These are phyloP conservation scores for Eutrema japonicum DNA, from an alignment of 345 rosid genomes.

Conservation along the genomic window DNA sequence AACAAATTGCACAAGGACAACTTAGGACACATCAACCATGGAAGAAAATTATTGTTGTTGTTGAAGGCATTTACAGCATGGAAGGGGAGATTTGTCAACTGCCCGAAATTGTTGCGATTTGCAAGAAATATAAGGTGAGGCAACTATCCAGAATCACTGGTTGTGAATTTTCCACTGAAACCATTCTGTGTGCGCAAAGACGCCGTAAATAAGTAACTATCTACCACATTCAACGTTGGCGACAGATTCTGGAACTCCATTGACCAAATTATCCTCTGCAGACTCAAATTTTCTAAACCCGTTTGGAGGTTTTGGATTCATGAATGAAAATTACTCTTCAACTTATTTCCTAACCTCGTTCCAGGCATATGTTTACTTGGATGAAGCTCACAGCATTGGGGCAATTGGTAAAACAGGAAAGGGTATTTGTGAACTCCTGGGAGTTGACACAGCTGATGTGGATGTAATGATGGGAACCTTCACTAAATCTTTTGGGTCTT, in stretches of 20 bases:
- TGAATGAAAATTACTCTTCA: neutral
- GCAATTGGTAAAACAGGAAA: conserved; percentile 91
- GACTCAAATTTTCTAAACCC: neutral
- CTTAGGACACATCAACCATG: conserved; percentile 93
- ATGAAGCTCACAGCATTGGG: conserved; percentile 96
- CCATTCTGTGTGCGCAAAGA: neutral
- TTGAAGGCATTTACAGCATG: conserved; percentile 96
- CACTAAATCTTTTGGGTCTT: conserved; percentile 94
- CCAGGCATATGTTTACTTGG: conserved; percentile 84
- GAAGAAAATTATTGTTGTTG: conserved; percentile 87
- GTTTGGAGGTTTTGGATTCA: neutral
- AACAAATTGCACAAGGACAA: conserved; percentile 91
- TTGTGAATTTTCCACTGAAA: neutral
- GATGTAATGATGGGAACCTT: conserved; percentile 99
- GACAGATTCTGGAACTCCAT: conserved; percentile 11
- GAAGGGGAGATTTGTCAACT: conserved; percentile 92
- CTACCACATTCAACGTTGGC: conserved; percentile 1
- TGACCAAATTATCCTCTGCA: neutral
- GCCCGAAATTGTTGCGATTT: conserved; percentile 81
- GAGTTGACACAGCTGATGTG: conserved; percentile 89
- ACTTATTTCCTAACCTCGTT: conserved; percentile 6
- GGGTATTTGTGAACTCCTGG: conserved; percentile 93
- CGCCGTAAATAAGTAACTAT: neutral
- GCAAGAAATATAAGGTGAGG: conserved; percentile 88
- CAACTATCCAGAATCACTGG: neutral